Conservation (phyloP, 1,284 basidiomycete genomes). For the Ustilago cynodontis region DNA sequence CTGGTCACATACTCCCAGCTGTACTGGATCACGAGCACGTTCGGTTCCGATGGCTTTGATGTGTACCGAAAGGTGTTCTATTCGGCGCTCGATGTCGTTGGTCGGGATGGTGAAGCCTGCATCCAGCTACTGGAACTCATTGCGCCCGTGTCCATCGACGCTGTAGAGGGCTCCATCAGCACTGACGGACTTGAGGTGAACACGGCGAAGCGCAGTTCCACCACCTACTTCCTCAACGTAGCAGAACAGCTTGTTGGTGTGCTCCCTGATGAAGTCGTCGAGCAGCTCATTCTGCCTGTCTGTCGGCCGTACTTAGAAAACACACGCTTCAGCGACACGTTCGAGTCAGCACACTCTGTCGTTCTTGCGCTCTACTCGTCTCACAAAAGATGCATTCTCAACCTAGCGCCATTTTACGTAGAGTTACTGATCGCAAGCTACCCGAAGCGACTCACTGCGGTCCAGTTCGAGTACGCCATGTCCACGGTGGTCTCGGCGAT, state of each 20-base stretch:
- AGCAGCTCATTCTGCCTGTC: slow-evolving; percentile 53
- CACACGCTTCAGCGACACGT: slow-evolving; percentile 59
- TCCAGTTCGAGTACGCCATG: slow-evolving; percentile 62
- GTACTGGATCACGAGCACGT: slow-evolving; percentile 65
- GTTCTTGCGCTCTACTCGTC: slow-evolving; percentile 59
- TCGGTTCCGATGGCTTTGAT: slow-evolving; percentile 64
- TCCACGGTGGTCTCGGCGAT: slow-evolving; percentile 60
- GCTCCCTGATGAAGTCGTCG: slow-evolving; percentile 62
- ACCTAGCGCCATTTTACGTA: slow-evolving; percentile 65
- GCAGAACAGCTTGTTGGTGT: slow-evolving; percentile 61
- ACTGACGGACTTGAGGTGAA: slow-evolving; percentile 24
- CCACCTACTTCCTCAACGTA: slow-evolving; percentile 63
- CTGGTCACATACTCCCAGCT: slow-evolving; percentile 57
- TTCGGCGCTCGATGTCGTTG: slow-evolving; percentile 63
- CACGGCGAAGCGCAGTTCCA: slow-evolving; percentile 33
- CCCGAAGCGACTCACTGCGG: slow-evolving; percentile 36
- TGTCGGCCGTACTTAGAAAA: slow-evolving; percentile 61
- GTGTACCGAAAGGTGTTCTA: slow-evolving; percentile 67
- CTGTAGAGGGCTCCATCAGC: neutral
- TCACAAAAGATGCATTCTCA: slow-evolving; percentile 50
- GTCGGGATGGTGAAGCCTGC: slow-evolving; percentile 61
- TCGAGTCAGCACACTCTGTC: slow-evolving; percentile 68
- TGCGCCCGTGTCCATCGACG: slow-evolving; percentile 19
- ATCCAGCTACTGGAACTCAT: slow-evolving; percentile 48
- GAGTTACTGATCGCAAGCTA: slow-evolving; percentile 55